Conservation (phyloP, 78 protist genomes). For the Paulinella micropora region DNA sequence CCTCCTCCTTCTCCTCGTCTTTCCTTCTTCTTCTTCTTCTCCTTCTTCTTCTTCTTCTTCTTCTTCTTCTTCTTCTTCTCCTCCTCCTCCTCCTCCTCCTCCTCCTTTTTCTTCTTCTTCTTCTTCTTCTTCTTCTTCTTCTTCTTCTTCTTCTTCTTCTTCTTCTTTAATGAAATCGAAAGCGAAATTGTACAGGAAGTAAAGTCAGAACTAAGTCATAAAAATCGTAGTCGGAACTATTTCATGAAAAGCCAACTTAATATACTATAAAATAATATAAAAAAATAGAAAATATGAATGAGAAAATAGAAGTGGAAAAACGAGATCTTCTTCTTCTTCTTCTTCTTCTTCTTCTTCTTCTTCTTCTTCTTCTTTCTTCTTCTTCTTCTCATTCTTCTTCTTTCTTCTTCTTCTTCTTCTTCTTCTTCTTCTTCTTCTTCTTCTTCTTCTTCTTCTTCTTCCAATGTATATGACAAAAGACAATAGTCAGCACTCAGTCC, state of each 20-base stretch:
- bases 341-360: neutral
- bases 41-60: neutral
- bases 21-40: neutral
- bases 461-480: too few species aligned
- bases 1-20: conserved; percentile 4
- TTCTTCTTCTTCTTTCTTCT: neutral
- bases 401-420: too few species aligned
- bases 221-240: too few species aligned
- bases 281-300: too few species aligned
- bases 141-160: neutral
- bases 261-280: too few species aligned
- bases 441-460: conserved; percentile 2
- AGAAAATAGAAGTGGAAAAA: too few species aligned
- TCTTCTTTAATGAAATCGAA: too few species aligned
- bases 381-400: too few species aligned
- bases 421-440: conserved; percentile 17
- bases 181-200: too few species aligned
- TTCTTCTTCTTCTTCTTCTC: neutral
- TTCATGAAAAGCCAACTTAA: neutral
- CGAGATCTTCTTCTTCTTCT: too few species aligned
- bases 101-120: neutral
- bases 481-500: too few species aligned
- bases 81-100: neutral
- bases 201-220: too few species aligned
- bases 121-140: conserved; percentile 4